Evolutionary conservation across 164 flowering plant genomes (phyloP).

Genomic region (Liriodendron chinense): DNA sequence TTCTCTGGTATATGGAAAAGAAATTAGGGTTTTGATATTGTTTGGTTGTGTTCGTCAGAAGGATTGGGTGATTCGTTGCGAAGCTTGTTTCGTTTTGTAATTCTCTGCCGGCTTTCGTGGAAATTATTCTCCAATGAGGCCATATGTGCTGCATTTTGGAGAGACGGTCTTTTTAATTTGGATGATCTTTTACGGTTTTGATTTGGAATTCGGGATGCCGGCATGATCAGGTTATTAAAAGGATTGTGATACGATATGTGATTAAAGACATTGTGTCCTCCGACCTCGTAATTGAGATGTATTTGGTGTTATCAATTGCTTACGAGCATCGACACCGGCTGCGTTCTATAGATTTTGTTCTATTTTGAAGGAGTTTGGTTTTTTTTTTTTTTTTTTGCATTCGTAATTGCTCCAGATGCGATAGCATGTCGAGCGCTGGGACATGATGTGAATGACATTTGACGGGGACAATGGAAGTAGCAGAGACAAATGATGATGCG

Average conservation of each 20-base stretch:
- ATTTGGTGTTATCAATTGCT: not conserved
- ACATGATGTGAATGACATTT: not conserved
- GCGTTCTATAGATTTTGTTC: not conserved
- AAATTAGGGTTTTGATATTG: not conserved
- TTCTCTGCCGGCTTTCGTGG: not conserved
- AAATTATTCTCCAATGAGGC: not conserved
- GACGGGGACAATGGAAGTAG: not conserved
- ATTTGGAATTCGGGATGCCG: not conserved
- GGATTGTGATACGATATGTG: not conserved
- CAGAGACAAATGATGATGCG: not conserved
- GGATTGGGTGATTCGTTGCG: not conserved
- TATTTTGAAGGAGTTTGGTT: not conserved
- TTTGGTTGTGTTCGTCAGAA: not conserved
- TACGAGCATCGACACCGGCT: not conserved
- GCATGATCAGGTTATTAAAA: not conserved
- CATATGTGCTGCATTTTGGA: not conserved
- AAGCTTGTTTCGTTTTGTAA: not conserved
- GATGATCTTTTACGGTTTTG: not conserved
- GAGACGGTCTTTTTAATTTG: not conserved
- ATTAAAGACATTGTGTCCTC: not conserved
- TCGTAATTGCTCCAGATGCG: not conserved
- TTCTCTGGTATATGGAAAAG: too few relatives aligned
- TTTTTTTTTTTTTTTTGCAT: too few relatives aligned
- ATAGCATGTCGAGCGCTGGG: not conserved
- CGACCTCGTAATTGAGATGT: not conserved